Base-by-base conservation (phyloP, 164 flowering plant genomes). In the Protea cynaroides region DNA sequence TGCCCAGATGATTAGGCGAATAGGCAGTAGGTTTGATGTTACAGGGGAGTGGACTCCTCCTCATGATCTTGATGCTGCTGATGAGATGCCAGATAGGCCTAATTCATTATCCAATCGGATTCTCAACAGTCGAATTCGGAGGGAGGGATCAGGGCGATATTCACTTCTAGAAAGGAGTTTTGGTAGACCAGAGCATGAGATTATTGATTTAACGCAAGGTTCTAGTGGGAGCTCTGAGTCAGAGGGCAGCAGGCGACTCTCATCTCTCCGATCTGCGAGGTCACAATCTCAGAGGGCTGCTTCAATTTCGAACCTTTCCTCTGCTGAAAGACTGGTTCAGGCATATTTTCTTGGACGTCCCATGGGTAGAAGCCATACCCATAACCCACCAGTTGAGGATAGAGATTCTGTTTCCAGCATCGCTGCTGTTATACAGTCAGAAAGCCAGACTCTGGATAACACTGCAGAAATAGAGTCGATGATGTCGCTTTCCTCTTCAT, bases 381-480 rank as follows among this genome's bases (percentile, higher is more conserved):
- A 72, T 56, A 69, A 83, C 64, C 76, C 78, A 19, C 71, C 83
- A 1, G 79, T 71, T 38, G 96, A 87, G 51, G 92, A 89, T 68
- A 76, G 89, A 61, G 90, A 84, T 70, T 89, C 92, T 46, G 76
- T 81, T 63, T 89, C 96, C 24, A 86, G 92, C 78, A 84, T 86
- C 57, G 86, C 83, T 69, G 86, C 92, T 58, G 90, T 76, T 25
- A 85, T 86, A 60, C 85, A 82, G 56, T 81, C 90, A 15, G 92
- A 80, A 68, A 80, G 84, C 69, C 90, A 81, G 66, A 76, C 81
- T 23, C 59, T 81, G 55, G 96, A 86, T 71, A 84, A 79, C 46
- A 89, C 90, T 22, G 79, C 72, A 22, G 96, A 89, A 66, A 83
- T 86, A 36, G 88, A 89, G 74, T 86, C 92, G 7, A 61, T 64